Percentiles rank a stretch among this genome's conserved stretches.
phyloP scores from a whole-genome alignment of 2,329 filamentous ascomycete genomes.

The Fusarium haematococcum region DNA sequence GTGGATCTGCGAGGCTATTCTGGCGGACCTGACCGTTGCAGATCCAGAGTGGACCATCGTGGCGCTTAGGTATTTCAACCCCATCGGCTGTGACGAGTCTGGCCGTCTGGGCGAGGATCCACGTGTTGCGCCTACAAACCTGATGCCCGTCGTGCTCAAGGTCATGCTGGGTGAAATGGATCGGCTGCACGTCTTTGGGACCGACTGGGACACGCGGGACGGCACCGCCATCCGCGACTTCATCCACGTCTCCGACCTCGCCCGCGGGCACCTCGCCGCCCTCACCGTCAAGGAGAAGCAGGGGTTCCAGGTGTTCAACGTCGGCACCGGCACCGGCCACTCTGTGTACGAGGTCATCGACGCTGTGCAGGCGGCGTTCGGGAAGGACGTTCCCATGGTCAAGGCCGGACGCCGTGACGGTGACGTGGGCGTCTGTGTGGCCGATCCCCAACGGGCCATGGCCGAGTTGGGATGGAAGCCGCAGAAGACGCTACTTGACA shows the following conservation, averaged over 20 bases:
- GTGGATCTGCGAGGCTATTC: slow-evolving; percentile 74
- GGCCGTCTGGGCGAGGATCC: slow-evolving; percentile 74
- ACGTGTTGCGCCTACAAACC: slow-evolving; percentile 69
- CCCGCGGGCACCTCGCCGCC: slow-evolving; percentile 86
- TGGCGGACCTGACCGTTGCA: slow-evolving; percentile 69
- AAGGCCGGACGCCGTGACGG: slow-evolving; percentile 52
- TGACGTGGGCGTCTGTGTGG: slow-evolving; percentile 58
- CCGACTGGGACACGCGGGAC: slow-evolving; percentile 78
- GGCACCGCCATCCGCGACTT: slow-evolving; percentile 97
- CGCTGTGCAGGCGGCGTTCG: slow-evolving; percentile 52
- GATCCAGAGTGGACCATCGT: slow-evolving; percentile 72
- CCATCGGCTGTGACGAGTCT: slow-evolving; percentile 72
- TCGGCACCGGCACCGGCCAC: slow-evolving; percentile 58
- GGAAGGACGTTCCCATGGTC: slow-evolving; percentile 51
- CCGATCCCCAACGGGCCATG: slow-evolving; percentile 53
- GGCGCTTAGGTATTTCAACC: slow-evolving; percentile 75
- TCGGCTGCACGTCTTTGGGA: slow-evolving; percentile 69
- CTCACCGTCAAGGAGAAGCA: slow-evolving; percentile 62
- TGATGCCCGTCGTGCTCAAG: slow-evolving; percentile 72
- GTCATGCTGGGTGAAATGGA: slow-evolving; percentile 66
- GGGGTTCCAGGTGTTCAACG: slow-evolving; percentile 56
- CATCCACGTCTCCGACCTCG: slow-evolving; percentile 94
- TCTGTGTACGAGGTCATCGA: slow-evolving; percentile 57
- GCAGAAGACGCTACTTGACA: slow-evolving; percentile 29
- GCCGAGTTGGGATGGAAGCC: slow-evolving; percentile 57